Evolutionary conservation across 768 basidiomycete genomes (phyloP).

Genomic region (Chalciporus pseudorubinellus): DNA sequence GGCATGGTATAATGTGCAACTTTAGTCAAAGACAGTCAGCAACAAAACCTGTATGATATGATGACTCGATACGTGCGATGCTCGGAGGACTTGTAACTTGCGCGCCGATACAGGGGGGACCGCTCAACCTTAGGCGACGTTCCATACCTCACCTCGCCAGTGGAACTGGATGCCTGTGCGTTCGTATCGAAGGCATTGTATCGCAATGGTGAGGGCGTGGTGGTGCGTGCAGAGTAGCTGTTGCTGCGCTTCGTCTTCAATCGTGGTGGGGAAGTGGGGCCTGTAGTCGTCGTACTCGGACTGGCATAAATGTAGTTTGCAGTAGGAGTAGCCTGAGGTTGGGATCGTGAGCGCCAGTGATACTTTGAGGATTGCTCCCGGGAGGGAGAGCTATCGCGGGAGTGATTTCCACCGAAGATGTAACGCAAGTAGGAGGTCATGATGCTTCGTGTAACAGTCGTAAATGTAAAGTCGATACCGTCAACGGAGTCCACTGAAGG

Average conservation of each 20-base stretch:
- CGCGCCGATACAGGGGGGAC: constrained; percentile 39
- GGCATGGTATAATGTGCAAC: constrained; percentile 33
- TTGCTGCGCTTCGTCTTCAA: constrained; percentile 39
- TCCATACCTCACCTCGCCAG: constrained; percentile 34
- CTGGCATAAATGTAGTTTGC: constrained; percentile 43
- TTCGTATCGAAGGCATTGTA: constrained; percentile 37
- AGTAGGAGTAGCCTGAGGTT: constrained; percentile 34
- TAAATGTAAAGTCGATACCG: constrained; percentile 16
- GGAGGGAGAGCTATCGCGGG: constrained; percentile 25
- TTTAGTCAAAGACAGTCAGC: constrained; percentile 7
- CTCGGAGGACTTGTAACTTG: constrained; percentile 44
- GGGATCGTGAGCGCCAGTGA: constrained; percentile 43
- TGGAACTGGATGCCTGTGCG: constrained; percentile 19
- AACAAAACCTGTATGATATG: background rate
- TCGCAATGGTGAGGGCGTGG: constrained; percentile 41
- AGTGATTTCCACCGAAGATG: constrained; percentile 38
- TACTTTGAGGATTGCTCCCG: constrained; percentile 36
- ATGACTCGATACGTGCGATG: constrained; percentile 38
- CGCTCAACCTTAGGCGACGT: constrained; percentile 32
- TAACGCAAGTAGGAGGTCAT: constrained; percentile 55
- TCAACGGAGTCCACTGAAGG: constrained; percentile 12
- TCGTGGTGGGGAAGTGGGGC: constrained; percentile 38
- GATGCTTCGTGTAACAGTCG: constrained; percentile 17
- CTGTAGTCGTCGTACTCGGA: constrained; percentile 25
- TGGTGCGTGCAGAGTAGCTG: constrained; percentile 37